A percentile compares a stretch with the other conserved stretches of the same genome.
Conservation (phyloP, 108 stramenopile genomes). For the Schizochytrium sp. region DNA sequence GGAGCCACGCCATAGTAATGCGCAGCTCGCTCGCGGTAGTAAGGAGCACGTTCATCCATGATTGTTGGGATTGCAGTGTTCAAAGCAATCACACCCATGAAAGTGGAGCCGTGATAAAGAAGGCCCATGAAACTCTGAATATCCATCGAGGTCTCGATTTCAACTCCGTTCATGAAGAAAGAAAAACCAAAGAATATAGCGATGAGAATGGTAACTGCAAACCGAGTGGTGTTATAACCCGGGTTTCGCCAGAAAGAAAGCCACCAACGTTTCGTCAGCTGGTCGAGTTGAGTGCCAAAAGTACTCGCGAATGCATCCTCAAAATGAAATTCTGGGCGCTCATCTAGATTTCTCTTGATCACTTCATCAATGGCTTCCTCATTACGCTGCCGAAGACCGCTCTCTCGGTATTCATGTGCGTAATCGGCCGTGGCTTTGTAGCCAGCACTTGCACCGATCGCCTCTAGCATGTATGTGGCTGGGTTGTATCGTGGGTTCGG, state of each 20-base stretch:
- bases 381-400: neutral
- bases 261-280: conserved; percentile 32
- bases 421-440: conserved; percentile 28
- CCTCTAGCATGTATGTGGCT: conserved; percentile 89
- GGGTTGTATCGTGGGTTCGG: conserved; percentile 80
- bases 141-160: conserved; percentile 30
- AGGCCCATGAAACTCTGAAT: conserved; percentile 16
- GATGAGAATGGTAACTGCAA: conserved; percentile 64
- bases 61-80: conserved; percentile 73
- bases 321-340: neutral
- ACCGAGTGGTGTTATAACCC: conserved; percentile 71
- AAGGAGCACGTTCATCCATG: conserved; percentile 73
- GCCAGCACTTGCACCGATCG: conserved; percentile 70
- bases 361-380: conserved; percentile 19
- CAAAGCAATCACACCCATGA: conserved; percentile 72
- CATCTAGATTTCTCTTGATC: neutral
- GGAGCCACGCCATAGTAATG: conserved; percentile 67
- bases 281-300: neutral
- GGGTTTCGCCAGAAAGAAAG: conserved; percentile 74
- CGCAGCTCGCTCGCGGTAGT: conserved; percentile 75
- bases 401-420: neutral
- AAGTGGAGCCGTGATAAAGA: conserved; percentile 24
- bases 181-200: conserved; percentile 72
- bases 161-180: conserved; percentile 21
- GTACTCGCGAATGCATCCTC: conserved; percentile 5